Evolutionary conservation across 73 alveolate genomes (phyloP).

Genomic region (Uronychia binucleata): DNA sequence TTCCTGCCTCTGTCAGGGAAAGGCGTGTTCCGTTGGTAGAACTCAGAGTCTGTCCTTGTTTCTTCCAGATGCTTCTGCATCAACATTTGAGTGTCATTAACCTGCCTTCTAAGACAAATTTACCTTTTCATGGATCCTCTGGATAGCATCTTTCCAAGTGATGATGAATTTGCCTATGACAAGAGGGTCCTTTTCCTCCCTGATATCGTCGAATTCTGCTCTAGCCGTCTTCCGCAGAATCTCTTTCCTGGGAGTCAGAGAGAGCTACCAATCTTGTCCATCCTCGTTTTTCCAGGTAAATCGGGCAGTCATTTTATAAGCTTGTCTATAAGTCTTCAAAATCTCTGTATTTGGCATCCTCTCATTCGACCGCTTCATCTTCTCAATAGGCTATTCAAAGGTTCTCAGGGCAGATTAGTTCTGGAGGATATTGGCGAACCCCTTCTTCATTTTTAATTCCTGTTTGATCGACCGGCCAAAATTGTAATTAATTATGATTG

Average conservation of each 20-base stretch:
- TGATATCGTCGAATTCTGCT: slow-evolving; percentile 47
- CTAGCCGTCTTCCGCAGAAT: slow-evolving; percentile 36
- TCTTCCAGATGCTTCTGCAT: slow-evolving; percentile 50
- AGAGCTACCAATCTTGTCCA: slow-evolving; percentile 51
- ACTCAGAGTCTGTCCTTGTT: slow-evolving; percentile 15
- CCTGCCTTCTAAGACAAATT: not conserved
- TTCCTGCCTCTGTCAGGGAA: not conserved
- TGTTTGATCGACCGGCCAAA: not conserved
- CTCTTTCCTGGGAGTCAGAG: not conserved
- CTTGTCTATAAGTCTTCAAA: slow-evolving; percentile 35
- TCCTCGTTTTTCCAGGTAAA: slow-evolving; percentile 70
- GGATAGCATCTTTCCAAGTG: slow-evolving; percentile 54
- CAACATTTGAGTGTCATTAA: slow-evolving; percentile 47
- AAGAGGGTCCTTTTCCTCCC: slow-evolving; percentile 52
- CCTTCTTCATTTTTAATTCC: too few species aligned
- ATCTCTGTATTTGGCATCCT: slow-evolving; percentile 15
- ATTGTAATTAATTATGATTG: not conserved
- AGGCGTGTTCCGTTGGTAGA: not conserved
- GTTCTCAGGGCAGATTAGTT: slow-evolving; percentile 36
- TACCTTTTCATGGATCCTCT: slow-evolving; percentile 61
- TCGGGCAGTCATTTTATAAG: slow-evolving; percentile 41
- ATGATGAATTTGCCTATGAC: slow-evolving; percentile 47
- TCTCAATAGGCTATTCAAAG: slow-evolving; percentile 45
- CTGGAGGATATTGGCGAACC: not conserved
- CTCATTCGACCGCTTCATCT: slow-evolving; percentile 27